Evolutionary conservation across 164 flowering plant species (phyloP).

Genomic region (Malania oleifera): DNA sequence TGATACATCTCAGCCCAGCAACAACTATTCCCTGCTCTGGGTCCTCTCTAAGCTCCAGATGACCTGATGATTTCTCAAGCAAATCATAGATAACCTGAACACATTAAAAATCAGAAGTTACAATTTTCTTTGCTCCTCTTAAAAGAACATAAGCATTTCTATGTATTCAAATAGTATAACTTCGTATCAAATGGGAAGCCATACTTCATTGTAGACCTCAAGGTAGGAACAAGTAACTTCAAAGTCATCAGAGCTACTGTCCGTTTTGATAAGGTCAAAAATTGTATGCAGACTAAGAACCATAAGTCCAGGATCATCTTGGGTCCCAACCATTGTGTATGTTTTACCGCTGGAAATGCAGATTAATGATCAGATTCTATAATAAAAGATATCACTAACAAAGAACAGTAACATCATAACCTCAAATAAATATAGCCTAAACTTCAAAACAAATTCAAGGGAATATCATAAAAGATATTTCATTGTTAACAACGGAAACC

Average conservation of each 20-base stretch:
- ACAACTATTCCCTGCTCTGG: conserved; percentile 79
- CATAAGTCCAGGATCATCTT: conserved; percentile 85
- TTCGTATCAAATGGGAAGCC: conserved; percentile 16
- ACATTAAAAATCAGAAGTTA: conserved; percentile 11
- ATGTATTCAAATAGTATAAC: neutral
- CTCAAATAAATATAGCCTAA: neutral
- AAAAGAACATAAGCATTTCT: neutral
- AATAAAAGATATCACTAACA: neutral
- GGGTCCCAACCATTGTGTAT: conserved; percentile 87
- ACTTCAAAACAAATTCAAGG: neutral
- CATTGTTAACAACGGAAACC: too few relatives aligned
- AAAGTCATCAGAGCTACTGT: conserved; percentile 58
- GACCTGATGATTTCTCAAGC: conserved; percentile 86
- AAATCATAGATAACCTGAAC: conserved; percentile 85
- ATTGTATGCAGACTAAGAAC: conserved; percentile 81
- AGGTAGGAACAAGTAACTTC: conserved; percentile 90
- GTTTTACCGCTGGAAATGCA: conserved; percentile 72
- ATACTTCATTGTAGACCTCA: conserved; percentile 94
- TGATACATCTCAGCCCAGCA: conserved; percentile 77
- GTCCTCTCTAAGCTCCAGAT: conserved; percentile 91
- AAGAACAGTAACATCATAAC: neutral
- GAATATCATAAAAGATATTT: too few relatives aligned
- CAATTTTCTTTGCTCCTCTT: neutral
- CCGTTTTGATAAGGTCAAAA: conserved; percentile 64
- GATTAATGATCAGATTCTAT: neutral